Conservation (phyloP, 2,329 filamentous ascomycete species). For the Coniella vitis region DNA sequence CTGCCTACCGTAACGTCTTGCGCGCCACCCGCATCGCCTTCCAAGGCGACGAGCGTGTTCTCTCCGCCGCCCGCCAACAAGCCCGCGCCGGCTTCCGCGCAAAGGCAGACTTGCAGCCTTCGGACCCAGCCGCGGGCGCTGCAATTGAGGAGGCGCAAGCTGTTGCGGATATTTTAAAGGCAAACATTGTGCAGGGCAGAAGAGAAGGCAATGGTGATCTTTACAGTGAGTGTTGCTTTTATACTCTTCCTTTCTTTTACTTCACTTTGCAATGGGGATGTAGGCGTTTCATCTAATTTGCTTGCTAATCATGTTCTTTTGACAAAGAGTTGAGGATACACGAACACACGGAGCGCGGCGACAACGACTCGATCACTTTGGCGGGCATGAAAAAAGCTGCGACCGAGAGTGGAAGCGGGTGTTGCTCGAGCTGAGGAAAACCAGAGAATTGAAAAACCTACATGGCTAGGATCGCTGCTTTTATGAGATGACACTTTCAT, state of each 20-base stretch:
- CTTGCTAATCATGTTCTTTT: not conserved
- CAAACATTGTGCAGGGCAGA: slow-evolving; percentile 84
- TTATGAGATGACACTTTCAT: too few species aligned
- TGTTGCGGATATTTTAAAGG: slow-evolving; percentile 68
- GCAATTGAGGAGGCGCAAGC: slow-evolving; percentile 75
- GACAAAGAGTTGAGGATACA: slow-evolving; percentile 75
- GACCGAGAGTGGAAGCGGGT: slow-evolving; percentile 20
- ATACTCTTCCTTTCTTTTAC: not conserved
- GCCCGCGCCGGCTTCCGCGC: slow-evolving; percentile 69
- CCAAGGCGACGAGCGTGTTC: slow-evolving; percentile 62
- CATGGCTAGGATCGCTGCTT: too few species aligned
- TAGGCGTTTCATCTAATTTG: too few species aligned
- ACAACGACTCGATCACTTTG: slow-evolving; percentile 84
- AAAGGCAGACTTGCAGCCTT: slow-evolving; percentile 52
- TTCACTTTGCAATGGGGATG: too few species aligned
- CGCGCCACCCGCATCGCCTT: slow-evolving; percentile 81
- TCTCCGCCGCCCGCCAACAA: slow-evolving; percentile 63
- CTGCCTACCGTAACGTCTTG: slow-evolving; percentile 74
- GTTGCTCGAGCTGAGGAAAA: slow-evolving; percentile 10
- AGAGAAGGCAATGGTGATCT: slow-evolving; percentile 37
- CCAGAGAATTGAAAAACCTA: too few species aligned
- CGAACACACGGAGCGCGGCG: slow-evolving; percentile 80
- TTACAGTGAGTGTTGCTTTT: slow-evolving; percentile 43
- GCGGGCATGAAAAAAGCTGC: slow-evolving; percentile 32
- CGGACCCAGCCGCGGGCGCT: slow-evolving; percentile 51